These are phyloP conservation scores for Salix caprea DNA, from an alignment of 345 rosid species.

Conservation along the genomic window DNA sequence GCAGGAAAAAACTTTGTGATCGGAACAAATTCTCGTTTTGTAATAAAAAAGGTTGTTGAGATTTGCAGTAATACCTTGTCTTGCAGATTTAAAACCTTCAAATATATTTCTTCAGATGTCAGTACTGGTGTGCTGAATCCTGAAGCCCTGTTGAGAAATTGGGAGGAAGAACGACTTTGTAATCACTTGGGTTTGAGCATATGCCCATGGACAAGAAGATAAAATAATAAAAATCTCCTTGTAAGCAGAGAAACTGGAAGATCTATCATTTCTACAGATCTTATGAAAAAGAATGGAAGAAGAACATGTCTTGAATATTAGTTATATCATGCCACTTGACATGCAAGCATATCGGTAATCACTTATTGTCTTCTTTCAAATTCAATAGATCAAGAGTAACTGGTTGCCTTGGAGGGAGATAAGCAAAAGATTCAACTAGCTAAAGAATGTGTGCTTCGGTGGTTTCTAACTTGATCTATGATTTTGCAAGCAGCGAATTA, in stretches of 20 bases:
- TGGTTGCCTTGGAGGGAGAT: not conserved
- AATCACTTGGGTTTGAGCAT: not conserved
- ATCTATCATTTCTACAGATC: not conserved
- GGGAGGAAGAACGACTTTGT: not conserved
- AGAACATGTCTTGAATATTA: not conserved
- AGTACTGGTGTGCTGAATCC: conserved; percentile 54
- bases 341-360: not conserved
- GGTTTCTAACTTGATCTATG: not conserved
- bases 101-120: conserved; percentile 74
- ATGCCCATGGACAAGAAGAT: not conserved
- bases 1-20: not conserved
- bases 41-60: not conserved
- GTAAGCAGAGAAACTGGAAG: not conserved
- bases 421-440: not conserved
- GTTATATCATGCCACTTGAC: not conserved
- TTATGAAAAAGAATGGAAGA: not conserved
- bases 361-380: not conserved
- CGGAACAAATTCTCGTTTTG: not conserved
- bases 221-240: not conserved
- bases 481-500: not conserved
- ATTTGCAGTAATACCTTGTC: conserved; percentile 54
- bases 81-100: conserved; percentile 55
- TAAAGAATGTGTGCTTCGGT: not conserved
- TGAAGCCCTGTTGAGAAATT: conserved; percentile 43
- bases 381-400: not conserved